Base-by-base conservation (phyloP, 139 green algal species). In the Chlorella sorokiniana region DNA sequence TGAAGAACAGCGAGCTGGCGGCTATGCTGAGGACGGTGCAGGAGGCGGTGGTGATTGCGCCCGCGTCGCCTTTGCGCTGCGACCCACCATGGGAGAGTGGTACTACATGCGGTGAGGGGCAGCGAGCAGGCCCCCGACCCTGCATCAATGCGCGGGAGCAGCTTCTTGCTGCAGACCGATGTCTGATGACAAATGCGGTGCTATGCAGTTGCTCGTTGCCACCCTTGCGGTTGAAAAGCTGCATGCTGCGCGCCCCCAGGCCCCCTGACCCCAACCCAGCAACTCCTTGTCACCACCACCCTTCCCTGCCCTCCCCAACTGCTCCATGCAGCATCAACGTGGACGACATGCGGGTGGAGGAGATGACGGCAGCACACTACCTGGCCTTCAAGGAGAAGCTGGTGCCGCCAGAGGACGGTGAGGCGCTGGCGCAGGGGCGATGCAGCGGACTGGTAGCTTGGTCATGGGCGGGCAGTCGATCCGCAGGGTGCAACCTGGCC, bases 301-400 rank as follows among this genome's bases (percentile, higher is more conserved):
- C n/a, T 10, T 11, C 38, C 37, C 37, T 16, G 10, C 18, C 67
- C 69, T 37, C 22, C 69, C 41, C 27, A 10, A 33, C 29, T 68
- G 42, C 69, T 61, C 59, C 33, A 16, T 81, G 27, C 59, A 71
- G 72, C 11, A 81, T 95, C 67, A 84, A 88, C 37, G 68, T 78
- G 10, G 82, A 94, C 18, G 79, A 87, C 68, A 83, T 95, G 85
- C 70, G 70, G 2, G 86, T 86, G 23, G 81, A 93, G 52, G 85
- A 90, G 63, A 81, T 96, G 51, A 82, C 67, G 1, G 81, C 86
- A 4, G 70, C 82, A 14, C 78, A 92, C 54, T 96, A 94, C 86
- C 87, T 96, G 54, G 85, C 79, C 0, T 91, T 94, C 83, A 96
- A 96, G 75, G 92, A 96, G 84, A 84, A 86, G 2, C 86, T 94